A percentile compares a stretch with the other conserved stretches of the same genome.
phyloP scores from a whole-genome alignment of 2,329 filamentous ascomycete genomes.

The Aureobasidium sp. region DNA sequence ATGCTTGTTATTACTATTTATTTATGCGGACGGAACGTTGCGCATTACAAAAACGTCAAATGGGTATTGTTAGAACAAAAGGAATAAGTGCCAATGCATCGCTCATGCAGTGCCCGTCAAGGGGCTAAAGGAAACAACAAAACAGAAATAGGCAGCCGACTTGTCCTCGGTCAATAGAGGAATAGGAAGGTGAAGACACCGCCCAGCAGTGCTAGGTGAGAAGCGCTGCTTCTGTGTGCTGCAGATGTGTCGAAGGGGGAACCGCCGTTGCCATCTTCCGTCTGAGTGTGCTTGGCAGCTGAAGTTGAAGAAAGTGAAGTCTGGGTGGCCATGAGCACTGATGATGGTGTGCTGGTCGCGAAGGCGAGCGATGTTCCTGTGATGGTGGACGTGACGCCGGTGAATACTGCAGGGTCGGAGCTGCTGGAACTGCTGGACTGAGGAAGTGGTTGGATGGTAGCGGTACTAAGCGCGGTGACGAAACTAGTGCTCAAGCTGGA shows the following conservation, averaged over 20 bases:
- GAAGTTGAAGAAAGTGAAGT: neutral
- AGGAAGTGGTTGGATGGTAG: neutral
- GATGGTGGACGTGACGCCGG: neutral
- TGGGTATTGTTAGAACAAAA: constrained; percentile 8
- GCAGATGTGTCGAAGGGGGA: constrained; percentile 1
- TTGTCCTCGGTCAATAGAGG: neutral
- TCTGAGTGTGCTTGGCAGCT: neutral
- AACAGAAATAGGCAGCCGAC: neutral
- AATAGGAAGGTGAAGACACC: neutral
- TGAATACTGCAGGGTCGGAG: neutral
- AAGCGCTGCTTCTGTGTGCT: neutral
- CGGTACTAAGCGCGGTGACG: neutral
- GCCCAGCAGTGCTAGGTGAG: constrained; percentile 1
- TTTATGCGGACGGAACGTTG: neutral
- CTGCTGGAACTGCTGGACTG: neutral
- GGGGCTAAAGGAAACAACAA: neutral
- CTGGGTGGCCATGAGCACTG: neutral
- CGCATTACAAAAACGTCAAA: constrained; percentile 9
- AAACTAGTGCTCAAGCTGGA: constrained; percentile 8
- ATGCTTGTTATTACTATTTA: constrained; percentile 4
- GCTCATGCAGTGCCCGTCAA: neutral
- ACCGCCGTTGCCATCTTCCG: neutral
- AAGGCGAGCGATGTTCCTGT: constrained; percentile 1
- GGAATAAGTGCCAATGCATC: neutral
- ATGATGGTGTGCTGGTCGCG: constrained; percentile 6